Conservation (phyloP, 2,329 filamentous ascomycete genomes). For the Leptographium procerum region DNA sequence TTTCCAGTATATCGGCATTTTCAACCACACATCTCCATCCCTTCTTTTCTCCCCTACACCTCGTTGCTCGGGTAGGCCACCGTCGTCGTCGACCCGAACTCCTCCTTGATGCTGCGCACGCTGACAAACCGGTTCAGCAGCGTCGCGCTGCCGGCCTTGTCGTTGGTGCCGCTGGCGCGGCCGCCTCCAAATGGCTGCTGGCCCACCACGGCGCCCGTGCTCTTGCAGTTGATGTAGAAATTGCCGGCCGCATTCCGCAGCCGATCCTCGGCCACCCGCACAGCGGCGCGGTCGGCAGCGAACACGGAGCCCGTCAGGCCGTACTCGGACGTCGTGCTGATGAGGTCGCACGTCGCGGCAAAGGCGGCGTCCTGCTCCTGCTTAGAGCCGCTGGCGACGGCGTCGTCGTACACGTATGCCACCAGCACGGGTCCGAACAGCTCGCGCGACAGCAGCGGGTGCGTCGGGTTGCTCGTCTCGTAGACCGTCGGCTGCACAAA, state of each 20-base stretch:
- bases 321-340: constrained; percentile 66
- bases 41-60: constrained; percentile 24
- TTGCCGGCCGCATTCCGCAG: constrained; percentile 44
- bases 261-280: constrained; percentile 36
- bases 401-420: constrained; percentile 36
- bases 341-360: constrained; percentile 43
- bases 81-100: constrained; percentile 52
- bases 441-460: constrained; percentile 33
- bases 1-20: too few species aligned
- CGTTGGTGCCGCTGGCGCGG: constrained; percentile 41
- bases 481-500: constrained; percentile 37
- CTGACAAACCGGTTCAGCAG: constrained; percentile 40
- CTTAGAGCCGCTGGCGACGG: constrained; percentile 10
- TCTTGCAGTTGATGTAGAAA: constrained; percentile 49
- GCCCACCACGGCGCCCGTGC: constrained; percentile 42
- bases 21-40: neutral
- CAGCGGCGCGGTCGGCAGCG: constrained; percentile 33
- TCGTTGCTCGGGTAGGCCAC: constrained; percentile 65
- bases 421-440: constrained; percentile 37
- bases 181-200: constrained; percentile 45
- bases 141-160: constrained; percentile 42
- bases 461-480: constrained; percentile 26
- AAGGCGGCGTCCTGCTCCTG: constrained; percentile 27
- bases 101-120: constrained; percentile 51
- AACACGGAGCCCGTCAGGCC: constrained; percentile 38